Conservation (phyloP, 2,329 filamentous ascomycete genomes). For the Cladosporium colombiae region DNA sequence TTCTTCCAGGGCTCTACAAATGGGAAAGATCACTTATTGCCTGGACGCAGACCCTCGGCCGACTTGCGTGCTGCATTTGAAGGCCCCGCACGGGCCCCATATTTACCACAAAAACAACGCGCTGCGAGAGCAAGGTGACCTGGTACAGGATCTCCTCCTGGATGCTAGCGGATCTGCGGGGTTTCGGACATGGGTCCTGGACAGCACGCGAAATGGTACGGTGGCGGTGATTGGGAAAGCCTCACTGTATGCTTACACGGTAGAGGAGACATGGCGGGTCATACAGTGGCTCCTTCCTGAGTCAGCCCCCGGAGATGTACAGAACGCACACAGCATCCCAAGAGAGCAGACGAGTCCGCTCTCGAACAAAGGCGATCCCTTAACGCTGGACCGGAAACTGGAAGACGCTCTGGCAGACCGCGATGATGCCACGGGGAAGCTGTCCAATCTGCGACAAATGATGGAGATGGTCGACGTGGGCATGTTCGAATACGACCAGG, state of each 20-base stretch:
- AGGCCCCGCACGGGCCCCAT: not conserved
- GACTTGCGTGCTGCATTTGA: slow-evolving; percentile 23
- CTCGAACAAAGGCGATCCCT: not conserved
- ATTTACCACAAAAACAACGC: not conserved
- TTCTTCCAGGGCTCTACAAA: too few relatives aligned
- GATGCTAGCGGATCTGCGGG: not conserved
- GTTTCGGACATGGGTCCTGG: not conserved
- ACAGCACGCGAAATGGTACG: not conserved
- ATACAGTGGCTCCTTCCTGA: slow-evolving; percentile 22
- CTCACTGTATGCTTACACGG: slow-evolving; percentile 20
- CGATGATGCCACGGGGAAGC: slow-evolving; percentile 22
- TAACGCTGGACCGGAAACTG: slow-evolving; percentile 9
- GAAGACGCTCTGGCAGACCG: slow-evolving; percentile 22
- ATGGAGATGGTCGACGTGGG: slow-evolving; percentile 30
- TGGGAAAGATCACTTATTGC: slow-evolving; percentile 5
- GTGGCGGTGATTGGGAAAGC: not conserved
- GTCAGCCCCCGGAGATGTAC: not conserved
- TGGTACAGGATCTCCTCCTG: not conserved
- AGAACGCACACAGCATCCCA: not conserved
- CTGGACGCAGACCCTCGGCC: slow-evolving; percentile 25
- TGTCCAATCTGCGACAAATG: slow-evolving; percentile 22
- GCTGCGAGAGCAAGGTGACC: not conserved
- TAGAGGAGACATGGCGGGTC: slow-evolving; percentile 23
- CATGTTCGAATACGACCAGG: slow-evolving; percentile 27
- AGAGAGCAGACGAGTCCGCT: not conserved